A percentile compares a stretch with the other conserved stretches of the same genome.
These are phyloP conservation scores for Syzygium jambos DNA, from an alignment of 345 rosid genomes.

Conservation along the genomic window DNA sequence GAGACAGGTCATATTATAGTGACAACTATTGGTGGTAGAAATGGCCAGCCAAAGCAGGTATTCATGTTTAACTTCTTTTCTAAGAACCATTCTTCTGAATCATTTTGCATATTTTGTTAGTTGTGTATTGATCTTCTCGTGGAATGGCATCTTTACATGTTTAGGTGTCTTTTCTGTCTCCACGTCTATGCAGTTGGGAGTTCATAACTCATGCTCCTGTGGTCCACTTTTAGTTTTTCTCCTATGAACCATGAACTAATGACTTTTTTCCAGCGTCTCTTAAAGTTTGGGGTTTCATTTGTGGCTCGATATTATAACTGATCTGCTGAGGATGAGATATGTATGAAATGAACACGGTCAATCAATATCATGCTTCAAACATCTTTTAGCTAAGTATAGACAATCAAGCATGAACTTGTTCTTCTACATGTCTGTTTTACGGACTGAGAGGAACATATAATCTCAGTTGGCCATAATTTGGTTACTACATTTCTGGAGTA, in stretches of 20 bases:
- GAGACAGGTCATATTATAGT: slow-evolving; percentile 96
- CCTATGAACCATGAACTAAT: background rate
- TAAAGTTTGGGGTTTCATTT: background rate
- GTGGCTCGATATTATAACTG: background rate
- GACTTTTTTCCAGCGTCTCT: background rate
- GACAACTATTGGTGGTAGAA: slow-evolving; percentile 93
- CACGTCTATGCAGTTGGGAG: background rate
- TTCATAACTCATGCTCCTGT: background rate
- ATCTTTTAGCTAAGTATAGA: background rate
- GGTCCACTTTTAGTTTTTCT: background rate
- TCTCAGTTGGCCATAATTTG: background rate
- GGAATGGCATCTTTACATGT: background rate
- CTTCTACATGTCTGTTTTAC: background rate
- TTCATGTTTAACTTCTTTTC: background rate
- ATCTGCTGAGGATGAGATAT: background rate
- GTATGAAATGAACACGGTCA: background rate
- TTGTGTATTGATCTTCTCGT: background rate
- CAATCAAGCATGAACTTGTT: background rate
- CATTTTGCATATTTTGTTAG: background rate
- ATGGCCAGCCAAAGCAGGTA: slow-evolving; percentile 97
- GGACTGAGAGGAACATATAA: background rate
- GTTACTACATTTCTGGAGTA: background rate
- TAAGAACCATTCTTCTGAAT: background rate
- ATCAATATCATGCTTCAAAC: background rate
- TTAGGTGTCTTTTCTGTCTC: background rate